Evolutionary conservation across 129 eudicot genomes (phyloP).

Genomic region (Lonicera japonica): DNA sequence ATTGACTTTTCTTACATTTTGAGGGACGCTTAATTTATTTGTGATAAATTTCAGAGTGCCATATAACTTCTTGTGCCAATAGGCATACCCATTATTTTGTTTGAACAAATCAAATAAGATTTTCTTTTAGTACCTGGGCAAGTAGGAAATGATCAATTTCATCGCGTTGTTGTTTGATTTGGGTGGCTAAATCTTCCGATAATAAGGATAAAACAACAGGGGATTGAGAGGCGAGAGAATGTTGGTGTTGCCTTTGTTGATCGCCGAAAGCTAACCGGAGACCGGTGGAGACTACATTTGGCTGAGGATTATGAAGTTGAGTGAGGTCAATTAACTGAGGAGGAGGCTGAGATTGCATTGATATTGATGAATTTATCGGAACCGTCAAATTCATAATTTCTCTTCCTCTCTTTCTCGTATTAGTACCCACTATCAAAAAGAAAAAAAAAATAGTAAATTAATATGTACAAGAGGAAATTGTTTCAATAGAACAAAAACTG

Average conservation of each 20-base stretch:
- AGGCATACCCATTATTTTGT: too few relatives aligned
- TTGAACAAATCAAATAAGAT: too few relatives aligned
- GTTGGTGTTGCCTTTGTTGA: constrained; percentile 25
- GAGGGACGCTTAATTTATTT: too few relatives aligned
- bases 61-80: too few relatives aligned
- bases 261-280: constrained; percentile 58
- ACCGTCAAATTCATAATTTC: constrained; percentile 17
- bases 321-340: constrained; percentile 40
- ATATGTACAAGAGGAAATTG: neutral
- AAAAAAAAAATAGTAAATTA: neutral
- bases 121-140: constrained; percentile 38
- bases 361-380: constrained; percentile 22
- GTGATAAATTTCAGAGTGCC: too few relatives aligned
- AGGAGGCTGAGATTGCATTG: constrained; percentile 22
- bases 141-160: constrained; percentile 56
- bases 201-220: constrained; percentile 32
- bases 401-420: constrained; percentile 44
- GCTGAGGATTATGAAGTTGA: constrained; percentile 34
- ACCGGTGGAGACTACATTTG: constrained; percentile 57
- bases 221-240: constrained; percentile 31
- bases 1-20: too few relatives aligned
- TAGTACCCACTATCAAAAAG: constrained; percentile 15
- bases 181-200: constrained; percentile 44
- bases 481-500: neutral
- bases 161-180: constrained; percentile 48